phyloP scores from a whole-genome alignment of 805 yeast species.

The Clavispora vitiphila region DNA sequence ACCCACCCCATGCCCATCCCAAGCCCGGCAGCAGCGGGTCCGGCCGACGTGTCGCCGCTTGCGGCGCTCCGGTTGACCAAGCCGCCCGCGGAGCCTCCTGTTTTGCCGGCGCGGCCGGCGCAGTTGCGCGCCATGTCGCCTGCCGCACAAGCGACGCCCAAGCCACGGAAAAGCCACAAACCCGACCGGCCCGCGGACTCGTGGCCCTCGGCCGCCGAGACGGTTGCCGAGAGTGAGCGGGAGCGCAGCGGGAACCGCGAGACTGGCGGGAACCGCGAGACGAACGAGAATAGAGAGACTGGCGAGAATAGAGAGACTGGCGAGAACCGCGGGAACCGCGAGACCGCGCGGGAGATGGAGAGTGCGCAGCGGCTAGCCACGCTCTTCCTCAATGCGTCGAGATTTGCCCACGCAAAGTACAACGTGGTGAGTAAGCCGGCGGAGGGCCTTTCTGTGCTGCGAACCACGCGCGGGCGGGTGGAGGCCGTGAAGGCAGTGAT shows the following conservation, averaged over 20 bases:
- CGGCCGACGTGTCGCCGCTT: conserved; percentile 4
- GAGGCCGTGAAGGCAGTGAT: conserved; percentile 45
- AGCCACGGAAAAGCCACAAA: neutral
- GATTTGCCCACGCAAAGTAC: conserved; percentile 7
- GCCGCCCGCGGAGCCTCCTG: neutral
- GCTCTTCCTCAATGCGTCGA: conserved; percentile 9
- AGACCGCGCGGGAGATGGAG: neutral
- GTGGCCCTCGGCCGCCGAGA: too few species aligned
- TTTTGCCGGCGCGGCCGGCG: neutral
- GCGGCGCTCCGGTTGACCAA: neutral
- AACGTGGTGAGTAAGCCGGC: conserved; percentile 9
- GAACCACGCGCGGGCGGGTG: conserved; percentile 40
- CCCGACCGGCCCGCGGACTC: conserved; percentile 1
- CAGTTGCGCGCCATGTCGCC: neutral
- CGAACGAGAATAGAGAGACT: too few species aligned
- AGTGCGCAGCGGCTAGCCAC: conserved; percentile 9
- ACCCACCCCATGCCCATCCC: conserved; percentile 1
- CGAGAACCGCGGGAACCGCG: too few species aligned
- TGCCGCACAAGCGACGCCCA: neutral
- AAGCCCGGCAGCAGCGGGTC: conserved; percentile 2
- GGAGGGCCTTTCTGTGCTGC: conserved; percentile 18
- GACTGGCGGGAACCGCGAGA: too few species aligned
- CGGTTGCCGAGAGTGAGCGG: too few species aligned
- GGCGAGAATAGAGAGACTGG: too few species aligned
- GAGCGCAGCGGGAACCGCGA: too few species aligned